Conservation (phyloP, 139 green algal species). For the Volvox reticuliferus region DNA sequence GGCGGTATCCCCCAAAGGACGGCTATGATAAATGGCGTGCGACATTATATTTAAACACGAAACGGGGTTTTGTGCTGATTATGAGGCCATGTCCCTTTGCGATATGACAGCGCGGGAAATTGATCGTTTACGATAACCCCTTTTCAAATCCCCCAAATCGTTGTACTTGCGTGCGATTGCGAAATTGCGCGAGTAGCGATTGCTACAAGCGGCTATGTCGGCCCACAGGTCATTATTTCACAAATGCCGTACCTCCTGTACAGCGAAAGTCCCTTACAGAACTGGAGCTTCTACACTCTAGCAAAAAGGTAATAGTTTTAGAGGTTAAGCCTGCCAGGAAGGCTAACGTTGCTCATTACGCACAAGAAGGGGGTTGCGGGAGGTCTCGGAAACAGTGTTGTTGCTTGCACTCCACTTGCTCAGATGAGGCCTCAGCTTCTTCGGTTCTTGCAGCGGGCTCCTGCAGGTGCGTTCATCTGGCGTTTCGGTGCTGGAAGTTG, state of each 20-base stretch:
- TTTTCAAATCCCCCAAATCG: background rate
- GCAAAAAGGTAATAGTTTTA: background rate
- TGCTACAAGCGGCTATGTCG: no score
- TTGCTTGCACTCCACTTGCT: background rate
- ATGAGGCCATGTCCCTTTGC: background rate
- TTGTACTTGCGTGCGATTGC: no score
- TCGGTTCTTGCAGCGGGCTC: constrained; percentile 36
- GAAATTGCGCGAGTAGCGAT: no score
- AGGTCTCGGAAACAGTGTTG: constrained; percentile 34
- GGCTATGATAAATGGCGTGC: background rate
- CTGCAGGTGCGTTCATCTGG: constrained; percentile 29
- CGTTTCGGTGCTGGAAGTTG: background rate
- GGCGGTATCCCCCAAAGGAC: background rate
- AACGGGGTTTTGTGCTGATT: background rate
- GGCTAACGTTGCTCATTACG: background rate
- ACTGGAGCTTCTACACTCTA: background rate
- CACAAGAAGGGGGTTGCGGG: background rate
- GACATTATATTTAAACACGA: background rate
- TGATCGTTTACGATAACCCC: background rate
- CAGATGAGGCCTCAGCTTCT: constrained; percentile 43
- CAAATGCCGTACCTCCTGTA: background rate
- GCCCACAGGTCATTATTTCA: no score
- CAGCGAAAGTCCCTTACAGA: background rate
- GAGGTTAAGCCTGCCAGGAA: background rate
- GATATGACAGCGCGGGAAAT: constrained; percentile 3